A percentile compares a stretch with the other conserved stretches of the same genome.
Evolutionary conservation across 129 eudicot genomes (phyloP).

Genomic region (Chrysanthemum makinoi): DNA sequence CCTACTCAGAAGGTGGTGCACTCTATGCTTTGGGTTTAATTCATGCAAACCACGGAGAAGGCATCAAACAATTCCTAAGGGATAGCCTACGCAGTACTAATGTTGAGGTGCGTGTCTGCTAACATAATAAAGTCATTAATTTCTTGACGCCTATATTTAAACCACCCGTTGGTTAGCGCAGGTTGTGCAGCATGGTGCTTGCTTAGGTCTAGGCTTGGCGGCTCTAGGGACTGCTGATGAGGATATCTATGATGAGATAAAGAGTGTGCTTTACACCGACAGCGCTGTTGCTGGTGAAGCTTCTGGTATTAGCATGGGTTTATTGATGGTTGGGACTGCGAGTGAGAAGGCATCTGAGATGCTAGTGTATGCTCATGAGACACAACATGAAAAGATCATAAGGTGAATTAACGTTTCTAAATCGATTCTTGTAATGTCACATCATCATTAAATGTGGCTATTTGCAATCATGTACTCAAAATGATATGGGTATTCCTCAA

Average conservation of each 20-base stretch:
- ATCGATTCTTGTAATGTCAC: not conserved
- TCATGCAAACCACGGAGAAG: conserved; percentile 99
- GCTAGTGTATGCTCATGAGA: conserved; percentile 95
- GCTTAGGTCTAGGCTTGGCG: conserved; percentile 94
- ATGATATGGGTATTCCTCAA: not conserved
- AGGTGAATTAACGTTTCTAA: conserved; percentile 39
- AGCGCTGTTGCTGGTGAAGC: conserved; percentile 99
- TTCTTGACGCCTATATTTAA: not conserved
- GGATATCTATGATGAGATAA: conserved; percentile 83
- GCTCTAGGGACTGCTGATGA: conserved; percentile 96
- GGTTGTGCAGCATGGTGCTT: conserved; percentile 99
- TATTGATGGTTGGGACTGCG: conserved; percentile 95
- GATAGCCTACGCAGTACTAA: conserved; percentile 86
- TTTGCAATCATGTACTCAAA: not conserved
- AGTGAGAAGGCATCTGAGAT: conserved; percentile 94
- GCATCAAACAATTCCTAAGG: conserved; percentile 85
- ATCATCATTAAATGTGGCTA: not conserved
- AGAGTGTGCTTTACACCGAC: conserved; percentile 83
- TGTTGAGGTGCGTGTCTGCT: conserved; percentile 64
- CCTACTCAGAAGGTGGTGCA: conserved; percentile 98
- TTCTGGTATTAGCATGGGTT: conserved; percentile 93
- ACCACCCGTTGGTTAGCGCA: conserved; percentile 27
- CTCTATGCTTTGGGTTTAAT: conserved; percentile 90
- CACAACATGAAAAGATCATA: conserved; percentile 93
- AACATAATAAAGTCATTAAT: not conserved